Base-by-base conservation (phyloP, 495 filamentous ascomycete species). In the Xylaria intraflava region DNA sequence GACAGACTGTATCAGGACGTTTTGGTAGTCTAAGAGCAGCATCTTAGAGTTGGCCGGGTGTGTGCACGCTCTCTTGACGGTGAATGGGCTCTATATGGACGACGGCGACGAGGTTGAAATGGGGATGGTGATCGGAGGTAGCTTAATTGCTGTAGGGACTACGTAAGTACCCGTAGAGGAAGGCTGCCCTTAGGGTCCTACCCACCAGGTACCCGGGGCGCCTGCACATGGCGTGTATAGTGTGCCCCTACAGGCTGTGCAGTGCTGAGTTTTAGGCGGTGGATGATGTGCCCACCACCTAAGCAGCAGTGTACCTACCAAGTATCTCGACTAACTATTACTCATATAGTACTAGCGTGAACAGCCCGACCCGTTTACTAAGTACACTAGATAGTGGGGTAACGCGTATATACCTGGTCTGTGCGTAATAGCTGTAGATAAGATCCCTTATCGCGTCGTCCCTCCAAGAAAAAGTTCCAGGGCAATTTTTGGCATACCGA, bases 21-120 rank as follows among this genome's bases (percentile, higher is more conserved):
- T 99, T 68, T 97, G 93, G 69, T 99, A 99, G 68, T 99, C 93
- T 62, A 99, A 84, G 65, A 97, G 85, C 72, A 98, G 83, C 93
- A 96, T 96, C 59, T 62, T 83, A 72, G 51, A 46, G 53, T 35
- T 9, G 30, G 30, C 46, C 49, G 54, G 12, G 35, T 27, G 36
- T 59, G 23, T 49, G 60, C 40, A 49, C 52, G 55, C 40, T 47
- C 20, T 23, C 11, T n/a, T 56, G 49, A 48, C 53, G 30, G 19
- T 55, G 43, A 29, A 56, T 53, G 36, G 35, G 31, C 48, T 30
- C 35, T 56, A 38, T 5, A 16, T n/a, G n/a, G 27, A 30, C 46
- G 51, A 49, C 57, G 46, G 42, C 35, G 59, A 58, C 49, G 40
- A 51, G 52, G 58, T 24, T 39, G 49, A 47, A 53, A 49, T 49